A percentile compares a stretch with the other conserved stretches of the same genome.
Evolutionary conservation across 2,329 filamentous ascomycete species (phyloP).

Genomic region (Dryadomyces quercus-mongolicae): DNA sequence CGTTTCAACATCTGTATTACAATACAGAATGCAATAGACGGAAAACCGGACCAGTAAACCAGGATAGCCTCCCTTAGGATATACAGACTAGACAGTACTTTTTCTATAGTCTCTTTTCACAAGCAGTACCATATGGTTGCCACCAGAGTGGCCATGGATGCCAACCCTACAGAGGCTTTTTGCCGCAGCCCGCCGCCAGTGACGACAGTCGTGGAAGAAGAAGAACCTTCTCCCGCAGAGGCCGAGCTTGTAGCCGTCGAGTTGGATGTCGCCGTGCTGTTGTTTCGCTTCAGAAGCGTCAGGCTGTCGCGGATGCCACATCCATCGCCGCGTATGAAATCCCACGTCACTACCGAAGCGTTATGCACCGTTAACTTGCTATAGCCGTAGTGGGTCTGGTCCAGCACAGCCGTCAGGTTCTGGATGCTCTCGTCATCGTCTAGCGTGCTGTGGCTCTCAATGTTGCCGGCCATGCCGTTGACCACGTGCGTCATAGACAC

Average conservation of each 20-base stretch:
- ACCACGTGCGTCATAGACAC: slow-evolving; percentile 30
- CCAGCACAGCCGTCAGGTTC: slow-evolving; percentile 31
- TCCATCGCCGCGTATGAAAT: slow-evolving; percentile 29
- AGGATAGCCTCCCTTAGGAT: no score
- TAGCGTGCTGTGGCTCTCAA: slow-evolving; percentile 16
- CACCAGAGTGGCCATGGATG: no score
- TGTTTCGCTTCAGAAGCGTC: slow-evolving; percentile 11
- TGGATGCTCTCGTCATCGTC: slow-evolving; percentile 19
- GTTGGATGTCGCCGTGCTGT: not conserved
- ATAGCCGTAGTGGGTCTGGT: slow-evolving; percentile 27
- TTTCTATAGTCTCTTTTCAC: no score
- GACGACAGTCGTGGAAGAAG: no score
- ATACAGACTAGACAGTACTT: no score
- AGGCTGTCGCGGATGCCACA: slow-evolving; percentile 26
- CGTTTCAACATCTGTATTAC: no score
- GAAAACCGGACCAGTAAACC: no score
- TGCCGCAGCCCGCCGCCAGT: no score
- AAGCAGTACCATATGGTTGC: no score
- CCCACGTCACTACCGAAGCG: slow-evolving; percentile 9
- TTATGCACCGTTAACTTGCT: slow-evolving; percentile 26
- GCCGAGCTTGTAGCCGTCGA: not conserved
- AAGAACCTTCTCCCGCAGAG: no score
- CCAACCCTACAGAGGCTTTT: no score
- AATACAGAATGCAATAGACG: no score
- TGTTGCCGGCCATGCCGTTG: slow-evolving; percentile 15